Evolutionary conservation across 2,329 filamentous ascomycete genomes (phyloP).

Genomic region (Fusarium concolor): DNA sequence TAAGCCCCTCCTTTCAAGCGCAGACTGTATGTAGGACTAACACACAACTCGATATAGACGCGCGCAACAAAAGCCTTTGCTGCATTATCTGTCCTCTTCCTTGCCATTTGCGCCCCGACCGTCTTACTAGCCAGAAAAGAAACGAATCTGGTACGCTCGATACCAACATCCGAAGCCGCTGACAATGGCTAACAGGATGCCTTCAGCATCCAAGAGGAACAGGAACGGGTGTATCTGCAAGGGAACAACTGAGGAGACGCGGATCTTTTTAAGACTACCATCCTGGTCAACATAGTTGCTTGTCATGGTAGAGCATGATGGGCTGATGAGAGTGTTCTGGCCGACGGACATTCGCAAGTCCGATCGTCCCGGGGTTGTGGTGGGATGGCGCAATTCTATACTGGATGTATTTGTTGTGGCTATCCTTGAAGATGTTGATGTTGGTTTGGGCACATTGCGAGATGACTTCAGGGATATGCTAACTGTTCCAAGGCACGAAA

Average conservation of each 20-base stretch:
- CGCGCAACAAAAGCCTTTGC: constrained; percentile 88
- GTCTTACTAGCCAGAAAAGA: constrained; percentile 85
- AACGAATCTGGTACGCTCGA: constrained; percentile 75
- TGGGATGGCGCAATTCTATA: constrained; percentile 95
- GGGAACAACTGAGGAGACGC: constrained; percentile 92
- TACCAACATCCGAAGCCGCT: constrained; percentile 33
- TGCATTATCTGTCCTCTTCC: constrained; percentile 85
- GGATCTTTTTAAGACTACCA: constrained; percentile 82
- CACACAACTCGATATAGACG: constrained; percentile 62
- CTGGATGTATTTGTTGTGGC: constrained; percentile 91
- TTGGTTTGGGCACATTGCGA: constrained; percentile 55
- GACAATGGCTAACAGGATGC: constrained; percentile 32
- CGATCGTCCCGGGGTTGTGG: constrained; percentile 82
- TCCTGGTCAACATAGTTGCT: constrained; percentile 45
- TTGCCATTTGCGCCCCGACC: constrained; percentile 85
- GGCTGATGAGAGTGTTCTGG: constrained; percentile 98
- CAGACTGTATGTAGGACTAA: constrained; percentile 10
- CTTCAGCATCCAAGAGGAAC: constrained; percentile 82
- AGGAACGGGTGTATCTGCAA: constrained; percentile 86
- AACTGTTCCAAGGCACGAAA: constrained; percentile 69
- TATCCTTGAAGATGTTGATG: constrained; percentile 90
- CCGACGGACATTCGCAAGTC: constrained; percentile 84
- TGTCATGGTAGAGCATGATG: constrained; percentile 81
- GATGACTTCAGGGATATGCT: constrained; percentile 26
- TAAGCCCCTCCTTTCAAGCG: constrained; percentile 1